Evolutionary conservation across 2,329 filamentous ascomycete species (phyloP).

Genomic region (Gyromitra esculenta): DNA sequence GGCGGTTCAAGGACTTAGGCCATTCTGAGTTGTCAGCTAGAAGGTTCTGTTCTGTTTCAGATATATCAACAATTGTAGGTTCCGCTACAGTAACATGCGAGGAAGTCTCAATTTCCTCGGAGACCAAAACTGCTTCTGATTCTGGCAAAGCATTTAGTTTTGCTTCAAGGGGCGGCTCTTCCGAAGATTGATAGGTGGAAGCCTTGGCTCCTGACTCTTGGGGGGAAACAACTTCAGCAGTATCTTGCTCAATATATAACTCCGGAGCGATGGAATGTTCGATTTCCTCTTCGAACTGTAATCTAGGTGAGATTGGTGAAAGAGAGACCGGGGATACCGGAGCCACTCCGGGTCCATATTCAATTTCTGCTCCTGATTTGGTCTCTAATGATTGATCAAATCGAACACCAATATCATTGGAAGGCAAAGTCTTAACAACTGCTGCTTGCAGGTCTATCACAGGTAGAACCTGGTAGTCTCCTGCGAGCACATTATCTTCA

Average conservation of each 20-base stretch:
- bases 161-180: background rate
- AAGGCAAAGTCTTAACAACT: background rate
- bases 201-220: background rate
- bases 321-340: background rate
- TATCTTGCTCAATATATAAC: background rate
- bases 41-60: background rate
- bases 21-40: background rate
- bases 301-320: background rate
- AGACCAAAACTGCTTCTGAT: background rate
- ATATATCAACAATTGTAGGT: background rate
- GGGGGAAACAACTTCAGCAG: background rate
- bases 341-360: background rate
- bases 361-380: background rate
- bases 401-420: background rate
- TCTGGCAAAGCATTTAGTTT: background rate
- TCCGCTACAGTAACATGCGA: background rate
- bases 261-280: background rate
- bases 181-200: background rate
- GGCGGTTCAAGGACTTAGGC: background rate
- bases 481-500: background rate
- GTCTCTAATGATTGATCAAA: constrained; percentile 3
- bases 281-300: background rate
- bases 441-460: background rate
- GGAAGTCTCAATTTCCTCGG: background rate
- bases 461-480: background rate